Evolutionary conservation across 371 early-diverging fungal genomes (phyloP).

Genomic region (Rhizopus stolonifer): DNA sequence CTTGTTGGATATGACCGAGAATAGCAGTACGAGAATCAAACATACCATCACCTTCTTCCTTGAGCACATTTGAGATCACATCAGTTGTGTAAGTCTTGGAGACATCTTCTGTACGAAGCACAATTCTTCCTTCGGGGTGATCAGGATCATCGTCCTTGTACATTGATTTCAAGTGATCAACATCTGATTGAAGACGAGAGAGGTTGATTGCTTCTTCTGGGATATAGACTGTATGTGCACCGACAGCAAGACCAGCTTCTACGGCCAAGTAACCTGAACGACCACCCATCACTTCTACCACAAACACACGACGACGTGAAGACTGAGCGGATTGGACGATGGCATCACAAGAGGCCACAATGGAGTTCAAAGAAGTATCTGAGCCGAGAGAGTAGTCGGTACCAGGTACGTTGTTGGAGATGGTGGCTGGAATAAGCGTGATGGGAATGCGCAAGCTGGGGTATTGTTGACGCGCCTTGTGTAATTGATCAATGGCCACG

Average conservation of each 20-base stretch:
- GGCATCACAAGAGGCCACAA: slow-evolving; percentile 91
- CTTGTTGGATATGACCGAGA: slow-evolving; percentile 97
- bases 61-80: slow-evolving; percentile 83
- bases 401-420: slow-evolving; percentile 98
- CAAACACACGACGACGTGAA: slow-evolving; percentile 91
- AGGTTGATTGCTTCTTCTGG: slow-evolving; percentile 93
- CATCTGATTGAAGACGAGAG: slow-evolving; percentile 78
- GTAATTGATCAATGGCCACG: slow-evolving; percentile 74
- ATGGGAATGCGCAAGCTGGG: slow-evolving; percentile 93
- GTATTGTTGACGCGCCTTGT: slow-evolving; percentile 71
- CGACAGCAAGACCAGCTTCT: slow-evolving; percentile 88
- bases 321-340: slow-evolving; percentile 93
- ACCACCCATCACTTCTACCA: slow-evolving; percentile 98
- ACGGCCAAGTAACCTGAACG: slow-evolving; percentile 95
- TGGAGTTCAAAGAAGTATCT: slow-evolving; percentile 97
- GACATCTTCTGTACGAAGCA: slow-evolving; percentile 83
- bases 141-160: slow-evolving; percentile 73
- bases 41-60: slow-evolving; percentile 90
- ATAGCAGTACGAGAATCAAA: slow-evolving; percentile 94
- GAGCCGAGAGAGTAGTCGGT: slow-evolving; percentile 96
- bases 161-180: slow-evolving; percentile 73
- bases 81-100: slow-evolving; percentile 89
- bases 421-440: slow-evolving; percentile 94
- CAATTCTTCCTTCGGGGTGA: slow-evolving; percentile 78
- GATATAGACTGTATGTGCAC: slow-evolving; percentile 94